Conservation (phyloP, 2,329 filamentous ascomycete species). For the Colletotrichum sansevieriae region DNA sequence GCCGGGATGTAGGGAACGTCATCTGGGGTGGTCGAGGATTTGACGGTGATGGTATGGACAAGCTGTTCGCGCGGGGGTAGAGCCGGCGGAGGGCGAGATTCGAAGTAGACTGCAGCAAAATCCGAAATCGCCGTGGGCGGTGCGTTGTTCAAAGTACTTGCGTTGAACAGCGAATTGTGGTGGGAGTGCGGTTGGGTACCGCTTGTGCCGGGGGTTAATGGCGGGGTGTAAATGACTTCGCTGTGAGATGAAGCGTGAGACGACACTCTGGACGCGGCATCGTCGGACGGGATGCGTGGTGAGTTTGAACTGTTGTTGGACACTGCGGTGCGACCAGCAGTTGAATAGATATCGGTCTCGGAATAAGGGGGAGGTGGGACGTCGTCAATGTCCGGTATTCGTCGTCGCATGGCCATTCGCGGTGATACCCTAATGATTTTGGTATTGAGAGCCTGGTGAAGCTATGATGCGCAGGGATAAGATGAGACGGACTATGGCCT, state of each 20-base stretch:
- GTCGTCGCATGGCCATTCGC: slow-evolving; percentile 35
- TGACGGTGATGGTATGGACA: slow-evolving; percentile 53
- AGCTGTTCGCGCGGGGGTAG: slow-evolving; percentile 42
- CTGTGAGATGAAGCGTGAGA: slow-evolving; percentile 54
- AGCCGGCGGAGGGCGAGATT: slow-evolving; percentile 54
- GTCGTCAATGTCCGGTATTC: slow-evolving; percentile 49
- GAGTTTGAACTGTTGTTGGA: slow-evolving; percentile 17
- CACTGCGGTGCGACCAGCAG: slow-evolving; percentile 47
- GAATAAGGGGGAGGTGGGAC: slow-evolving; percentile 68
- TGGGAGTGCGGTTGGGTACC: neutral
- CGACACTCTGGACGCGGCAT: slow-evolving; percentile 53
- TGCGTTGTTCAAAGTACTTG: slow-evolving; percentile 24
- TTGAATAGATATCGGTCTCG: slow-evolving; percentile 68
- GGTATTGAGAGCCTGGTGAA: neutral
- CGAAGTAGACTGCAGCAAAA: slow-evolving; percentile 61
- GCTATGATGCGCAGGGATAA: slow-evolving; percentile 11
- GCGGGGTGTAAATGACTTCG: slow-evolving; percentile 65
- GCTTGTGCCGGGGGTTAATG: slow-evolving; percentile 59
- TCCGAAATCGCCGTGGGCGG: slow-evolving; percentile 41
- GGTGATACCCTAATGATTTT: neutral
- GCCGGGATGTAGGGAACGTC: slow-evolving; percentile 59
- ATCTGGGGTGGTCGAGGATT: slow-evolving; percentile 52
- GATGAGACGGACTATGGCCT: slow-evolving; percentile 1
- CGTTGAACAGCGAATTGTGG: slow-evolving; percentile 20
- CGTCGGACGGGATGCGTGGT: slow-evolving; percentile 49